Percentiles rank a stretch among this genome's conserved stretches.
These are phyloP conservation scores for Neofusicoccum cordaticola DNA, from an alignment of 2,329 filamentous ascomycete species.

Conservation along the genomic window DNA sequence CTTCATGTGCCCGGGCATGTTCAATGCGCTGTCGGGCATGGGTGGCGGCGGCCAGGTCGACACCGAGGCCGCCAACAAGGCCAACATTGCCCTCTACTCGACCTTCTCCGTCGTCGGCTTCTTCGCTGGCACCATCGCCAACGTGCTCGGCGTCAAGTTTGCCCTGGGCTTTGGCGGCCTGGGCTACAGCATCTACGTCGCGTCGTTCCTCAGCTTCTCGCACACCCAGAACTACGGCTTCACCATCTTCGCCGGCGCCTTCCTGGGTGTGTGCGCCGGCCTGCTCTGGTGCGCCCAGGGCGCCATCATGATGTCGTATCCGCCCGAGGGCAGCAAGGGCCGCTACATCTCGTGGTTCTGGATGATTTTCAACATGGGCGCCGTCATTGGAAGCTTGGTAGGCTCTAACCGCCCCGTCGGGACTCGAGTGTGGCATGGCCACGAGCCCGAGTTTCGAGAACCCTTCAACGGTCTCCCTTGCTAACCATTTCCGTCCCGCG, in stretches of 20 bases:
- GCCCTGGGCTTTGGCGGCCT: slow-evolving; percentile 71
- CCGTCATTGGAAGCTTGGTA: slow-evolving; percentile 76
- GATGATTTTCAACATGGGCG: slow-evolving; percentile 92
- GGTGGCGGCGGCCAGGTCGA: slow-evolving; percentile 50
- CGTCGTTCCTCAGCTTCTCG: slow-evolving; percentile 67
- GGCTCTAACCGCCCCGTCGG: slow-evolving; percentile 28
- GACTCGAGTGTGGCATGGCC: slow-evolving; percentile 29
- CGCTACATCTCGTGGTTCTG: slow-evolving; percentile 89
- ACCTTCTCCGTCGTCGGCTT: slow-evolving; percentile 67
- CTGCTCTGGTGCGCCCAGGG: slow-evolving; percentile 81
- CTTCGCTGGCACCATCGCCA: slow-evolving; percentile 70
- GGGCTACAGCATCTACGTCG: slow-evolving; percentile 73
- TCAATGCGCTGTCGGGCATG: slow-evolving; percentile 52
- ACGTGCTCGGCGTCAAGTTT: slow-evolving; percentile 67
- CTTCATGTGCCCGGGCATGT: slow-evolving; percentile 56
- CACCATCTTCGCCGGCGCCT: slow-evolving; percentile 71
- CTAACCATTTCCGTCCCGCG: slow-evolving; percentile 5
- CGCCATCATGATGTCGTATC: slow-evolving; percentile 88
- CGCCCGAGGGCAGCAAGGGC: slow-evolving; percentile 76
- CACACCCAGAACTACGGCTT: slow-evolving; percentile 68
- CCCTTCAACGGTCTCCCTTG: slow-evolving; percentile 7
- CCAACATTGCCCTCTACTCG: slow-evolving; percentile 69
- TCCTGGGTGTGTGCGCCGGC: slow-evolving; percentile 75
- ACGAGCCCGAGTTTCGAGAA: slow-evolving; percentile 23
- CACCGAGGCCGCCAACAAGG: slow-evolving; percentile 59